These are phyloP conservation scores for Candida palmyrensis DNA, from an alignment of 805 yeast genomes.

Conservation along the genomic window DNA sequence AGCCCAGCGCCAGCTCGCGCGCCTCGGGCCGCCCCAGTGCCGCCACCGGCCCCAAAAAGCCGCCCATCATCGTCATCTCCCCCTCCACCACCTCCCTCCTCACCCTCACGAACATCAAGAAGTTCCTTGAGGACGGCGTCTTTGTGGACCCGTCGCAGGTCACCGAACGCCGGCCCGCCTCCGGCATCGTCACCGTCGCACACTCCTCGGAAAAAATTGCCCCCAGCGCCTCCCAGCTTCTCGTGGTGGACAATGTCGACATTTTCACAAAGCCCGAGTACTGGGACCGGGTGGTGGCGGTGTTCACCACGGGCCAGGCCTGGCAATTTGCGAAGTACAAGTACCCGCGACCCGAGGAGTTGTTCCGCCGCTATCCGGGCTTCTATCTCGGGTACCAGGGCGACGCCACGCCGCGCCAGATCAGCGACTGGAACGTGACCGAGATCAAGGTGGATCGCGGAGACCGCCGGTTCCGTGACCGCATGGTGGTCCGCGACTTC, in stretches of 20 bases:
- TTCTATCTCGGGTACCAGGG: constrained; percentile 72
- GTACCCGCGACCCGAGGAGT: constrained; percentile 70
- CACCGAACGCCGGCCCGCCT: constrained; percentile 24
- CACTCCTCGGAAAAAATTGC: constrained; percentile 51
- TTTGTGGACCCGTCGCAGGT: constrained; percentile 52
- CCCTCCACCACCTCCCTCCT: constrained; percentile 41
- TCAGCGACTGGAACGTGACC: constrained; percentile 86
- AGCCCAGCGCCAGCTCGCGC: constrained; percentile 5
- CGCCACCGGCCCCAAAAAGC: constrained; percentile 22
- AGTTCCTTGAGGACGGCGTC: constrained; percentile 61
- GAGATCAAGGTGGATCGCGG: constrained; percentile 70
- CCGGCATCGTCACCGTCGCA: constrained; percentile 43
- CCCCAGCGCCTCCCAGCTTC: constrained; percentile 53
- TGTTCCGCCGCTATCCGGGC: constrained; percentile 84
- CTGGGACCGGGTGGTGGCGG: constrained; percentile 96
- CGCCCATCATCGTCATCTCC: constrained; percentile 39
- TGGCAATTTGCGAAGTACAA: constrained; percentile 95
- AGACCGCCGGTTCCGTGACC: constrained; percentile 78
- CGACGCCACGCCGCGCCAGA: constrained; percentile 70
- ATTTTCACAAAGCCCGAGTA: constrained; percentile 84
- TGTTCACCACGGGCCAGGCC: constrained; percentile 92
- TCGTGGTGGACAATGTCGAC: constrained; percentile 86
- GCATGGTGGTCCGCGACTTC: constrained; percentile 76
- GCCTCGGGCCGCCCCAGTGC: constrained; percentile 6
- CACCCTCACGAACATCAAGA: constrained; percentile 35